Evolutionary conservation across 202 grass and related monocot species (phyloP), one percentile per base, ranked within the genome.

Genomic region (Brachypodium distachyon): DNA sequence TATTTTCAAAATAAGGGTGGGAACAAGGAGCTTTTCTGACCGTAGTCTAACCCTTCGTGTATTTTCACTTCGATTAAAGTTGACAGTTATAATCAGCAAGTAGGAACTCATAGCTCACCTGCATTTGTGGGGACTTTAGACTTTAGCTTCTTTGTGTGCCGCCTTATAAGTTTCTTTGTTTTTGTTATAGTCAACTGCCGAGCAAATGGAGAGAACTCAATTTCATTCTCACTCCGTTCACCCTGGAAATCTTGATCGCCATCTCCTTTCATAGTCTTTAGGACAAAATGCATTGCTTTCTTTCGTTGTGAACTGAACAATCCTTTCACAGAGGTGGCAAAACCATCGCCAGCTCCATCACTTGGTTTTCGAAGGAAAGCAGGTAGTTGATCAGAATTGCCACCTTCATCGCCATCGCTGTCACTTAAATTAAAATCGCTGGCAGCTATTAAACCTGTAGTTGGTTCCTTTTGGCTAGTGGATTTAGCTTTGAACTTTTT

Each of bases 401-500:
- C 86, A 81, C 54, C 37, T 80, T 90, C 91, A 67, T 86, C 94
- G 41, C 83, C 93, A 38, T 97, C 94, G 64, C 88, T 92, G 54
- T 97, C 94, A 50, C 94, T 94, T 73, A 89, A 77, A 87, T 86
- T 89, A 68, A 97, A 84, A 73, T 90, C 88, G 67, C 25, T 79
- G 25, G 82, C 78, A 54, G 82, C 66, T 25, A 87, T 84, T 85
- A 87, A 69, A 77, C 75, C 73, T 79, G 84, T 39, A 85, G 80
- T 84, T 36, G 78, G 78, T 53, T 93, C 87, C 67, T 81, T 86
- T 72, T 92, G 91, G 84, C 70, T 92, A 43, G 79, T 83, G 8
- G 91, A 87, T 74, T 97, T 97, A 74, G 80, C 95, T 86, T 97
- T 94, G 53, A 97, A 97, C 40, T 94, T 94, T 81, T 97, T 92